Base-by-base conservation (phyloP, 495 filamentous ascomycete genomes). In the Hyaloscypha variabilis region DNA sequence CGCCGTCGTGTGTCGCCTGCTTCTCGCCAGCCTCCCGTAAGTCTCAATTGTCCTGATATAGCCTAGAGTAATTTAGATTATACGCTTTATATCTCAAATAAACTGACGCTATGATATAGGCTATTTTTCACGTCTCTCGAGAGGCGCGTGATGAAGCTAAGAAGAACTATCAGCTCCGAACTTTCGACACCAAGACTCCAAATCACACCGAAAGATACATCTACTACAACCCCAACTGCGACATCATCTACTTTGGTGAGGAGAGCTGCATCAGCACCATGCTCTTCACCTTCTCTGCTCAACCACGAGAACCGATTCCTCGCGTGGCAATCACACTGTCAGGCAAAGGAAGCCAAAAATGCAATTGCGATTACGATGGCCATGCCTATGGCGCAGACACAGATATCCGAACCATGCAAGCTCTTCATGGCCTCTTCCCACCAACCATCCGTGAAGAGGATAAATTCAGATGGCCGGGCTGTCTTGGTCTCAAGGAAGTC, bases 201-300 rank as follows among this genome's bases (percentile, higher is more conserved):
- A 30, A 53, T n/a, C 14, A 25, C 13, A 50, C n/a, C 11, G 42
- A 31, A 17, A 11, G 10, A 19, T 17, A 55, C 23, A 54, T 65
- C 42, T 65, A 54, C 19, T 65, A 60, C 56, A 65, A 65, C 25
- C 26, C 42, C 19, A 29, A 34, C 21, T 21, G 21, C 6, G 63
- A 65, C 36, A 60, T 60, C 25, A 23, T 65, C 46, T 54, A 36
- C 21, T 65, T 65, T 54, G 55, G 55, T 2, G 39, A 60, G 55
- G 26, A 65, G 2, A 53, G 36, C 42, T 65, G 63, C 29, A 24
- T 65, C 29, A 52, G 55, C 1, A 60, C 63, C 3, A 60, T 60
- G 14, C 30, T 60, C n/a, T 23, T 28, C 14, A 13, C n/a, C 31
- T 53, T 53, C 31, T n/a, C 56, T n/a, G 6, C 6, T 39, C 17